Evolutionary conservation across 2,329 filamentous ascomycete species (phyloP), one percentile per base, ranked within the genome.

Genomic region (Talaromyces sp.): DNA sequence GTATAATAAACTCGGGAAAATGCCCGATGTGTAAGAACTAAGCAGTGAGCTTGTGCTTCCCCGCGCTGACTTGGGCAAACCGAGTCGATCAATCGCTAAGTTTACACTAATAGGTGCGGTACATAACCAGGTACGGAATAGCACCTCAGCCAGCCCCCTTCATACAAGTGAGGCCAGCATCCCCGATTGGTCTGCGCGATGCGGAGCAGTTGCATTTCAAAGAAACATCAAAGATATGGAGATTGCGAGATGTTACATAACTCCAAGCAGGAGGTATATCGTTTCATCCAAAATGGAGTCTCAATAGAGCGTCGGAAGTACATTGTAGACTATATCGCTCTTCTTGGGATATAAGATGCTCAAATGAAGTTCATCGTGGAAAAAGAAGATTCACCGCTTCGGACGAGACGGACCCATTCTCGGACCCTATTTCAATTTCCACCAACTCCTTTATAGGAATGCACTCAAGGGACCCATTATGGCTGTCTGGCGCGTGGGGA

Each of bases 401-500:
- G 5, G 29, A 49, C 13, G 15, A 51, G 13, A 51, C 8, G 29
- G 51, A 54, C 22, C 29, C 51, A 36, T 19, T 56, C 31, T 36
- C 53, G 53, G 53, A 22, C 53, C 53, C 53, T 56, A 36, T 36
- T 38, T 38, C 31, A 38, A 22, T 56, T 36, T 38, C 53, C 53
- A 25, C 53, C n/a, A 56, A 38, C 25, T 1, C 13, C 2, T 5
- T 2, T 3, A 54, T n/a, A 54, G 17, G 25, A 5, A 19, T 34
- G 2, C 17, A 7, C 1, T 22, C 22, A 29, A 3, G 6, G 6
- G 25, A 17, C 47, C 13, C 11, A 51, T 17, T 27, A 17, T 27
- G 25, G 47, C 25, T 51, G 45, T 25, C 10, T 6, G 11, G 7
- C 45, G 19, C 19, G 22, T 15, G 22, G 25, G 11, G 13, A 15